Base-by-base conservation (phyloP, 345 rosid species). In the Diplotaxis tenuifolia region DNA sequence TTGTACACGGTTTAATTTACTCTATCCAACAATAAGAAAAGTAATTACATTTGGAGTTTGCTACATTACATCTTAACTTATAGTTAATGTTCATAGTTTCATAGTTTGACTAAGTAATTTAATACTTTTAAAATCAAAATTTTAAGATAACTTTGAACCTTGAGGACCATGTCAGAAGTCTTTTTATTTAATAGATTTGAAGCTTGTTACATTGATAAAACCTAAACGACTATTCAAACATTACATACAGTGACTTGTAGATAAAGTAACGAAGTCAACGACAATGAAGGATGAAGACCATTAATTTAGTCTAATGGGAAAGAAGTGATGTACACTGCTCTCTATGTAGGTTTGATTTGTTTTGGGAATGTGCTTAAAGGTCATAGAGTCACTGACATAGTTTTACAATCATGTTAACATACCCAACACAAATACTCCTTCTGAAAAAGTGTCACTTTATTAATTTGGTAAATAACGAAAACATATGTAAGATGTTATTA, bases 211-310 rank as follows among this genome's bases (percentile, higher is more conserved):
- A 42, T 7, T 42, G 18, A 5, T 45, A 45, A 5, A 5, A 18
- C 50, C 47, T 12, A 45, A 45, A n/a, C 9, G 50, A 45, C 19
- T 16, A 6, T 29, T 59, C 21, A 58, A 9, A 19, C 42, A 15
- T 29, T 15, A 28, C 40, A 58, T 28, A 29, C 12, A 9, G 62
- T 15, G 63, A 4, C 20, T 28, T 25, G 6, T 53, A 53, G 7
- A 56, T 25, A 9, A 56, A 25, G 62, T 25, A 32, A 25, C 23
- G 9, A 9, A 25, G 65, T 27, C 58, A 70, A 70, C 58, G 74
- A 45, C 31, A 14, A 59, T 3, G 3, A 59, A 45, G 47, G 47
- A 45, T 32, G 6, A 0, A 23, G 16, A 45, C 21, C 31, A 19
- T 14, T 18, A 25, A 18, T 14, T 29, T 12, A 34, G 4, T 11